A percentile compares a stretch with the other conserved stretches of the same genome.
phyloP scores from a whole-genome alignment of 1,139 yeast species.

The Saccharomyces hybrid region DNA sequence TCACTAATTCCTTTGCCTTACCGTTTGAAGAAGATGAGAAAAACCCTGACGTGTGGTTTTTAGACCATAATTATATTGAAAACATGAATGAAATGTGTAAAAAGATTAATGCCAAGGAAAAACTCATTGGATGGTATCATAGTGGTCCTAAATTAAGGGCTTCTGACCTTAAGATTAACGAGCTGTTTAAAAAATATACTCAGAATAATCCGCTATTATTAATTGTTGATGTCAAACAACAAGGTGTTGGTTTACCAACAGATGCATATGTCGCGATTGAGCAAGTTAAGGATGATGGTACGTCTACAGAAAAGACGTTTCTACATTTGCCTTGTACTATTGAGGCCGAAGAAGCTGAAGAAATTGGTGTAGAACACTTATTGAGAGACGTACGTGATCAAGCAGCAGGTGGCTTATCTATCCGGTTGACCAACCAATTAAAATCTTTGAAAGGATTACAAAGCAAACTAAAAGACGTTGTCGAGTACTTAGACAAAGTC shows the following conservation, averaged over 20 bases:
- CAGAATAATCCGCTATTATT: constrained; percentile 60
- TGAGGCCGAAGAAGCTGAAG: constrained; percentile 98
- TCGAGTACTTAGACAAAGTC: constrained; percentile 70
- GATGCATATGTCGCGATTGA: constrained; percentile 93
- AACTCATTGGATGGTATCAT: constrained; percentile 96
- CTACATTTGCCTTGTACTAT: constrained; percentile 87
- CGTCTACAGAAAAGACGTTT: constrained; percentile 86
- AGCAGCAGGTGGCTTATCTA: constrained; percentile 87
- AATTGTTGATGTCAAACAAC: constrained; percentile 86
- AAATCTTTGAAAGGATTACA: constrained; percentile 83
- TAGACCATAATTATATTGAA: constrained; percentile 94
- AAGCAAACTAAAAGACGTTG: constrained; percentile 71
- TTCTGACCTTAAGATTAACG: constrained; percentile 86
- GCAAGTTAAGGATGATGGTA: constrained; percentile 95
- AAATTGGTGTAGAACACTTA: constrained; percentile 95
- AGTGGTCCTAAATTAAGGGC: constrained; percentile 89
- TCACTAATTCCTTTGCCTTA: constrained; percentile 73
- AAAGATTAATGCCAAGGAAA: constrained; percentile 94
- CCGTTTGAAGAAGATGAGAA: constrained; percentile 97
- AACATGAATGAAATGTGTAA: constrained; percentile 97
- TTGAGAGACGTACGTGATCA: constrained; percentile 92
- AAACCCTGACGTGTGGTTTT: constrained; percentile 91
- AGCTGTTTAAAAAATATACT: constrained; percentile 76
- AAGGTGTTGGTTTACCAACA: constrained; percentile 81
- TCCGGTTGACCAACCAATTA: constrained; percentile 80